Base-by-base conservation (phyloP, 2,329 filamentous ascomycete species). In the Colletotrichum trifolii region DNA sequence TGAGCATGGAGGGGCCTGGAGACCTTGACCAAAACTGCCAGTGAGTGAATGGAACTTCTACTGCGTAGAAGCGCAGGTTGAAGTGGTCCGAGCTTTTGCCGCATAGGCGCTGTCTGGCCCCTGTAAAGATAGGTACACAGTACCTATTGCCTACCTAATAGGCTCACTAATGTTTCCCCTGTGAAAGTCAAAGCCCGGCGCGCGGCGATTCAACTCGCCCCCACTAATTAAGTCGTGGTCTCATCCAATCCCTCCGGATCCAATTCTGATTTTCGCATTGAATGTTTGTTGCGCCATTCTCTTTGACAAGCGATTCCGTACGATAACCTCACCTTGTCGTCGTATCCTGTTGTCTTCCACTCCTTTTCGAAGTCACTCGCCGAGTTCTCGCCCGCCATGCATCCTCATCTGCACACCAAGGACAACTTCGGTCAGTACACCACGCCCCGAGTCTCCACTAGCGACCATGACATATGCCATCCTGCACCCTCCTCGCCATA, bases 321-420 rank as follows among this genome's bases (percentile, higher is more conserved):
- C 25, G 25, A 25, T 25, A 25, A 25, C 25, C 25, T 25, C 25
- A 25, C 25, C 25, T 25, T 25, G 25, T 25, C 25, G 25, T 25
- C 25, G 25, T 25, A 35, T 12, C 42, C 15, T 35, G 17, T 0
- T n/a, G 10, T 3, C 8, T 8, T 33, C 9, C n/a, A 36, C 35
- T 6, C 8, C n/a, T 9, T 12, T 45, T 8, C 34, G 9, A 34
- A 17, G 33, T 15, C 54, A 49, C 25, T 25, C 25, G 25, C 25
- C 25, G 45, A 48, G 15, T 4, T 4, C 8, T 15, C 35, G 25
- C 38, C 36, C 38, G n/a, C n/a, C 46, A 99, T 99, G 96, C 96
- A 99, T 92, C 96, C 96, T 59, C 95, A 97, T 82, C 83, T 99
- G 2, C 94, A 98, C 76, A 97, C 93, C 35, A 93, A 96, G 77